Conservation (phyloP, 306 rosid genomes). For the Ochetophila trinervis region DNA sequence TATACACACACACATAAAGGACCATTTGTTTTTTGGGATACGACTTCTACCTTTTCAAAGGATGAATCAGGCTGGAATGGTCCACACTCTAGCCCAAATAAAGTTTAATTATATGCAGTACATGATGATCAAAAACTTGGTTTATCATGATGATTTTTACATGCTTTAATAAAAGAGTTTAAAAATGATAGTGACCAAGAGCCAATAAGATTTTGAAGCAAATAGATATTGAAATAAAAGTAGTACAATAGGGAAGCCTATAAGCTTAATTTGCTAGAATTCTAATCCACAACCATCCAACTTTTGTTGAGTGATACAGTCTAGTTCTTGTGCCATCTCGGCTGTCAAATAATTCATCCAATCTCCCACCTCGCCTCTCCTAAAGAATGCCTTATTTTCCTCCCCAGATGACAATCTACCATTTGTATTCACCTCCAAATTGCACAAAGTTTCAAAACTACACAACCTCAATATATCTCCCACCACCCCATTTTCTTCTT, state of each 20-base stretch:
- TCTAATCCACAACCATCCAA: conserved; percentile 11
- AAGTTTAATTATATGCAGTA: no score
- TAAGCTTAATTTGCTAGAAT: background rate
- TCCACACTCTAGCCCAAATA: no score
- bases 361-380: conserved; percentile 32
- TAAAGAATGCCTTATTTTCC: conserved; percentile 19
- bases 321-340: conserved; percentile 19
- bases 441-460: conserved; percentile 34
- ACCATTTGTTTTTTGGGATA: no score
- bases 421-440: conserved; percentile 36
- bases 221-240: background rate
- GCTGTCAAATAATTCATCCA: conserved; percentile 24
- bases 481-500: conserved; percentile 22
- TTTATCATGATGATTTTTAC: no score
- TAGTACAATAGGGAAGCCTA: background rate
- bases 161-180: no score
- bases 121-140: no score
- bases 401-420: conserved; percentile 22
- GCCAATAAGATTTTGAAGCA: background rate
- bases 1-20: no score
- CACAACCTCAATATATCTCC: conserved; percentile 27
- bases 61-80: no score
- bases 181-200: background rate
- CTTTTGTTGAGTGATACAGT: conserved; percentile 11
- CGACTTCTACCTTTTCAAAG: no score